Evolutionary conservation across 108 stramenopile species (phyloP).

Genomic region (Conticribra weissflogii): DNA sequence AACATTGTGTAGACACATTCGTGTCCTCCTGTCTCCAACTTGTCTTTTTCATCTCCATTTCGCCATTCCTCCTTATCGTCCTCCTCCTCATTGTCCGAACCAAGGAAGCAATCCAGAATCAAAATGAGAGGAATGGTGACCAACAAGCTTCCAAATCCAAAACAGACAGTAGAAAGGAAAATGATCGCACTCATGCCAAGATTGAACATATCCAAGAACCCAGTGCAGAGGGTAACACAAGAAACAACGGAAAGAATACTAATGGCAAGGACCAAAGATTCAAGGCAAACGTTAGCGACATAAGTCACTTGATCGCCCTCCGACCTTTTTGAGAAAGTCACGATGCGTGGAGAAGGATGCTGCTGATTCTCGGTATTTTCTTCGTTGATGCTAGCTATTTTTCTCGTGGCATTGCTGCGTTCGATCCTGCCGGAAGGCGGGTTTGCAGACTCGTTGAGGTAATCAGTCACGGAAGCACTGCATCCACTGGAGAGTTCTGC

Average conservation of each 20-base stretch:
- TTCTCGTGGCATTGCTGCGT: background rate
- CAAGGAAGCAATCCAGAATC: background rate
- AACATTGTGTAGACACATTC: conserved; percentile 9
- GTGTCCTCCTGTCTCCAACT: background rate
- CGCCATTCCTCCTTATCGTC: conserved; percentile 13
- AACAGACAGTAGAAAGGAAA: background rate
- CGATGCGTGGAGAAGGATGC: background rate
- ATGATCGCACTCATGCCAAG: background rate
- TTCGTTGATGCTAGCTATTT: background rate
- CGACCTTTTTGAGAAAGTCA: background rate
- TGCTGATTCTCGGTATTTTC: background rate
- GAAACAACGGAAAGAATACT: conserved; percentile 1
- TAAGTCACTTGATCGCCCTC: background rate
- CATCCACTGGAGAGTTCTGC: conserved; percentile 15
- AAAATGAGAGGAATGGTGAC: background rate
- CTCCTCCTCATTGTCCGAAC: background rate
- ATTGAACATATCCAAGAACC: conserved; percentile 4
- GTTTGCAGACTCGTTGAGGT: background rate
- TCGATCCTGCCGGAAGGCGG: background rate
- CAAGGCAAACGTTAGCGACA: background rate
- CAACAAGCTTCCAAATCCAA: conserved; percentile 1
- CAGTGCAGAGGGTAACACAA: conserved; percentile 1
- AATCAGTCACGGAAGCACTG: conserved; percentile 10
- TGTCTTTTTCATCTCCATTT: background rate
- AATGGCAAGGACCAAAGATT: background rate